Base-by-base conservation (phyloP, 345 rosid species). In the Brassica napus region DNA sequence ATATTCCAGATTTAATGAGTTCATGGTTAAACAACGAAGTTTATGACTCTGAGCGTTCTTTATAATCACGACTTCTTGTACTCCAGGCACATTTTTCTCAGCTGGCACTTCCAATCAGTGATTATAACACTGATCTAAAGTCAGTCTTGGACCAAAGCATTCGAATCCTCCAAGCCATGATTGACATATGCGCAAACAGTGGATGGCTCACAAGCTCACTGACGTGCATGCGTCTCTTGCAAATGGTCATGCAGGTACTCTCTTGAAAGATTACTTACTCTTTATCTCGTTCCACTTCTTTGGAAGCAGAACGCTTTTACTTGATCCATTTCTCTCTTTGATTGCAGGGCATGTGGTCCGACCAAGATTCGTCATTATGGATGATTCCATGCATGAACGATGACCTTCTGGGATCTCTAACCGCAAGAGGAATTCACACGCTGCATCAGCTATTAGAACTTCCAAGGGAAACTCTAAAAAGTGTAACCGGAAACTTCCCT, bases 211-310 rank as follows among this genome's bases (percentile, higher is more conserved):
- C 89, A 58, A 90, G 98, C 85, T 90, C 98, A 9, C 79, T 94
- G 55, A 84, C 88, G 73, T 94, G 98, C 86, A 94, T 92, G 98
- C 98, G 85, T 83, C 97, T 92, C 75, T 66, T 94, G 89, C 98
- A 94, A 87, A 94, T 94, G 98, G 89, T 94, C 76, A 92, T 92
- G 95, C 98, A 94, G 98, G 98, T 94, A 89, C 62, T 59, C 6
- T 64, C 65, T 58, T 71, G 61, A 67, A 15, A 12, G 12, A 78
- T 65, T 12, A 32, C 68, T 68, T 68, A 47, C 74, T 57, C 68
- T 39, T 30, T 30, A 23, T 24, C 67, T 68, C 64, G 30, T 59
- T 67, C 12, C 28, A 59, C 30, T 44, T 73, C 1, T n/a, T 39
- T 0, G 6, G 58, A 74, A 61, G 59, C 21, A 49, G 35, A 15